Percentiles rank a stretch among this genome's conserved stretches.
Conservation (phyloP, 192 early-diverging fungal species). For the Podila verticillata region DNA sequence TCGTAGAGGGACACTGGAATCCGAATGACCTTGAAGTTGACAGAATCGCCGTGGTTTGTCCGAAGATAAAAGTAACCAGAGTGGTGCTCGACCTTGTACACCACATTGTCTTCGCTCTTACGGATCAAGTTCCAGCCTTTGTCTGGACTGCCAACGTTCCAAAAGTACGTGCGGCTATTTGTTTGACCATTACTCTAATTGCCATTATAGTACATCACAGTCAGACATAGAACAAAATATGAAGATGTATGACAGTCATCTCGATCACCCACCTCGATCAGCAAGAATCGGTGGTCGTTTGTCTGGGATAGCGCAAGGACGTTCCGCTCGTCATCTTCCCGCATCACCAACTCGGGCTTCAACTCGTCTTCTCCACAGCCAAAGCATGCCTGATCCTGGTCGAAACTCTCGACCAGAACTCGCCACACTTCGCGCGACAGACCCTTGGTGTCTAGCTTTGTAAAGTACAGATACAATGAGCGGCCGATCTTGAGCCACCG, state of each 20-base stretch:
- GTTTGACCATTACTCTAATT: conserved; percentile 28
- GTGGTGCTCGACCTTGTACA: conserved; percentile 48
- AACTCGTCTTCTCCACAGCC: neutral
- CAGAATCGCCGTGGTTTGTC: conserved; percentile 20
- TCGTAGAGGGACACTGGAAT: conserved; percentile 10
- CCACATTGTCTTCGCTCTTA: conserved; percentile 12
- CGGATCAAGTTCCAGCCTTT: conserved; percentile 34
- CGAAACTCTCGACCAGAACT: conserved; percentile 7
- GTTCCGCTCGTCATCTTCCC: conserved; percentile 25
- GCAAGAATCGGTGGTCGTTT: conserved; percentile 21
- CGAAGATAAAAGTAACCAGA: conserved; percentile 39
- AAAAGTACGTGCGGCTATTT: conserved; percentile 22
- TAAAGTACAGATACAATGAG: conserved; percentile 30
- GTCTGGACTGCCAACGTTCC: conserved; percentile 17
- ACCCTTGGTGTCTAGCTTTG: conserved; percentile 30
- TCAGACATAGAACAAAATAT: neutral
- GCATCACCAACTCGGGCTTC: conserved; percentile 27
- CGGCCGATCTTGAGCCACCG: conserved; percentile 23
- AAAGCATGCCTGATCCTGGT: neutral
- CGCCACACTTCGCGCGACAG: conserved; percentile 41
- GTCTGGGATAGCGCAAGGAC: conserved; percentile 9
- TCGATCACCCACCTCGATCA: conserved; percentile 23
- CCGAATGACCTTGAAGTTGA: conserved; percentile 35
- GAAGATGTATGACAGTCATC: neutral
- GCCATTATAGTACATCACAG: neutral